A percentile compares a stretch with the other conserved stretches of the same genome.
Conservation (phyloP, 2,329 filamentous ascomycete genomes). For the Penicillium capsulatum region DNA sequence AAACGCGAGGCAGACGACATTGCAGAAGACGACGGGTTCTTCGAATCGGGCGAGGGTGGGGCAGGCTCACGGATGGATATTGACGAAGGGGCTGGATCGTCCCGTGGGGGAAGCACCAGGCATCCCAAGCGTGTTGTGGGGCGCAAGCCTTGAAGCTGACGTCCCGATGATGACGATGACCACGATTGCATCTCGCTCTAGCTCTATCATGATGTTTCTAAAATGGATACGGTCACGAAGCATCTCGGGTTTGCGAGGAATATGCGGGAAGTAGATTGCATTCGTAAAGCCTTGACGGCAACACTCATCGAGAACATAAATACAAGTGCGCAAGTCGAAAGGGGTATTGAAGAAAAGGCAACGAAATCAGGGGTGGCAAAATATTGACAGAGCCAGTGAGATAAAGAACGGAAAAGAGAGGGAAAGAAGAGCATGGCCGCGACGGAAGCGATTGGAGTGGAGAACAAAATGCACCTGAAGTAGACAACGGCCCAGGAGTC, state of each 20-base stretch:
- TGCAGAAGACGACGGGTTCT: conserved; percentile 38
- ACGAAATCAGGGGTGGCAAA: conserved; percentile 16
- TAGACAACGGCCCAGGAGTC: conserved; percentile 2
- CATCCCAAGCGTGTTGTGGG: conserved; percentile 38
- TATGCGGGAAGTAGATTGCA: conserved; percentile 10
- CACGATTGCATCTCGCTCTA: conserved; percentile 1
- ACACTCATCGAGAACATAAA: conserved; percentile 30
- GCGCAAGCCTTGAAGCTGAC: conserved; percentile 28
- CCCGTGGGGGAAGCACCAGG: conserved; percentile 21
- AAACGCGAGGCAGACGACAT: conserved; percentile 43
- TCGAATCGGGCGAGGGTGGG: conserved; percentile 28
- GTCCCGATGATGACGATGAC: conserved; percentile 1
- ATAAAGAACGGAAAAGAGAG: conserved; percentile 15
- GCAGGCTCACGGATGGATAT: conserved; percentile 38
- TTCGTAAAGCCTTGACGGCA: conserved; percentile 22
- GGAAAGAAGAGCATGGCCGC: conserved; percentile 9
- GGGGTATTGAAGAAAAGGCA: conserved; percentile 34
- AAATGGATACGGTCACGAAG: neutral
- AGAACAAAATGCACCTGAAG: neutral
- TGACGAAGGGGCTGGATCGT: conserved; percentile 33
- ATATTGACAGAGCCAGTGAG: conserved; percentile 19
- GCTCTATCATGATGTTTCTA: neutral
- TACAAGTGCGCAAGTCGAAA: conserved; percentile 22
- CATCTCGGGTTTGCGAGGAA: neutral
- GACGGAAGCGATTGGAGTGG: conserved; percentile 5